Conservation (phyloP, 2,329 filamentous ascomycete species). For the Botrytis sinoallii region DNA sequence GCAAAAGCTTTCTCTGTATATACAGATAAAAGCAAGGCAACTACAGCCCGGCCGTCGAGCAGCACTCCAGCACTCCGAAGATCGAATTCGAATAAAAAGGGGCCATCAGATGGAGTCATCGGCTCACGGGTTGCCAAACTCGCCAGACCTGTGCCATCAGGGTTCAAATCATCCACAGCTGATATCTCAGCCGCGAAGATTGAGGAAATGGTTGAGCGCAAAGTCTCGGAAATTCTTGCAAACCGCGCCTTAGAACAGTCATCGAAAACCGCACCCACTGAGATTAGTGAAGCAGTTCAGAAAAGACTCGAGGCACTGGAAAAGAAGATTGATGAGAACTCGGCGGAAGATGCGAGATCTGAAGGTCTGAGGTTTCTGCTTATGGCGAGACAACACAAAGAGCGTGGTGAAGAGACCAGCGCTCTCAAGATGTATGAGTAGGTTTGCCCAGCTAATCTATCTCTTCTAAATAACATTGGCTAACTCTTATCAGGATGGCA, state of each 20-base stretch:
- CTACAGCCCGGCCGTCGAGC: conserved; percentile 35
- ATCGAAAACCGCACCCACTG: conserved; percentile 42
- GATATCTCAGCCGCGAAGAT: conserved; percentile 70
- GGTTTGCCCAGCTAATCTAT: not conserved
- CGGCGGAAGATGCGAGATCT: conserved; percentile 67
- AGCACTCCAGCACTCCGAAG: conserved; percentile 29
- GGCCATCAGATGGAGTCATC: conserved; percentile 34
- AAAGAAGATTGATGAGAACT: conserved; percentile 68
- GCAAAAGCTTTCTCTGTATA: conserved; percentile 85
- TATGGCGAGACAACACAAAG: conserved; percentile 90
- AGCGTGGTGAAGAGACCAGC: conserved; percentile 71
- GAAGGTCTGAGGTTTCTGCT: conserved; percentile 82
- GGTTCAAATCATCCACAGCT: conserved; percentile 30
- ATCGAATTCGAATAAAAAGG: conserved; percentile 39
- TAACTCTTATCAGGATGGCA: conserved; percentile 56
- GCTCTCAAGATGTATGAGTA: conserved; percentile 73
- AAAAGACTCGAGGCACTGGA: conserved; percentile 80
- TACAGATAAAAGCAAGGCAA: conserved; percentile 64
- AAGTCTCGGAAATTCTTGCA: conserved; percentile 84
- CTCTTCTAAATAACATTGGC: not conserved
- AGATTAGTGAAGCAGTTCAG: conserved; percentile 75
- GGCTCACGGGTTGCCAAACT: conserved; percentile 49
- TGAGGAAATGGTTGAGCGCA: conserved; percentile 87
- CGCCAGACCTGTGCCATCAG: conserved; percentile 38
- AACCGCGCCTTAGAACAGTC: conserved; percentile 62